Evolutionary conservation across 176 grass and related monocot species (phyloP).

Genomic region (Triticum turgidum): DNA sequence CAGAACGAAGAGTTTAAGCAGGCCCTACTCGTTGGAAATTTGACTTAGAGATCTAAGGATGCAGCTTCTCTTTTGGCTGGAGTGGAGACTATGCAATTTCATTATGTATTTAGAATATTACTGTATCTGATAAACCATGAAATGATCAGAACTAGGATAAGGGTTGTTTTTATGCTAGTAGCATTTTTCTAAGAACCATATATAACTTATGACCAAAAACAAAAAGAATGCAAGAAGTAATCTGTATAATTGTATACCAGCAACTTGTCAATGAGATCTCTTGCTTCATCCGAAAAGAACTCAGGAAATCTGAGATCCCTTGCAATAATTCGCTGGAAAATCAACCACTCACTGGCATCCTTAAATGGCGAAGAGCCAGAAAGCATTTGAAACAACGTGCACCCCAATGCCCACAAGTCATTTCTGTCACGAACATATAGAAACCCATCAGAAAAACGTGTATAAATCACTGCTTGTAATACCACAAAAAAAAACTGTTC

Average conservation of each 20-base stretch:
- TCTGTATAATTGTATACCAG: constrained; percentile 55
- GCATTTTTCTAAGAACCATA: neutral
- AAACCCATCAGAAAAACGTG: constrained; percentile 21
- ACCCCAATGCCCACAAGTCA: constrained; percentile 96
- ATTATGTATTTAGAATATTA: constrained; percentile 21
- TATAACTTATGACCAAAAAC: constrained; percentile 2
- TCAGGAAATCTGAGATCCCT: constrained; percentile 86
- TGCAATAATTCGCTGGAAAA: constrained; percentile 94
- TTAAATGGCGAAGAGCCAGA: constrained; percentile 96
- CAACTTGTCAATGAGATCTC: constrained; percentile 83
- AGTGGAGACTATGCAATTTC: neutral
- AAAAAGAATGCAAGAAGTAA: neutral
- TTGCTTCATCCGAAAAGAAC: constrained; percentile 83
- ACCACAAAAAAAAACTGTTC: constrained; percentile 3
- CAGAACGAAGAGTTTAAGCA: constrained; percentile 28
- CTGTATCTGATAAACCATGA: neutral
- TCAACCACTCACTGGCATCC: constrained; percentile 94
- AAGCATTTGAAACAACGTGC: constrained; percentile 96
- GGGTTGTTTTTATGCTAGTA: neutral
- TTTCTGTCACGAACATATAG: constrained; percentile 58
- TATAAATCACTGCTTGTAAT: neutral
- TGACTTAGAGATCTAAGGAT: neutral
- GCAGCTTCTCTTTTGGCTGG: neutral
- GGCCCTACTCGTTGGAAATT: neutral
- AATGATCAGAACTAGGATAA: neutral